Evolutionary conservation across 2,329 filamentous ascomycete genomes (phyloP).

Genomic region (Colletotrichum nymphaeae): DNA sequence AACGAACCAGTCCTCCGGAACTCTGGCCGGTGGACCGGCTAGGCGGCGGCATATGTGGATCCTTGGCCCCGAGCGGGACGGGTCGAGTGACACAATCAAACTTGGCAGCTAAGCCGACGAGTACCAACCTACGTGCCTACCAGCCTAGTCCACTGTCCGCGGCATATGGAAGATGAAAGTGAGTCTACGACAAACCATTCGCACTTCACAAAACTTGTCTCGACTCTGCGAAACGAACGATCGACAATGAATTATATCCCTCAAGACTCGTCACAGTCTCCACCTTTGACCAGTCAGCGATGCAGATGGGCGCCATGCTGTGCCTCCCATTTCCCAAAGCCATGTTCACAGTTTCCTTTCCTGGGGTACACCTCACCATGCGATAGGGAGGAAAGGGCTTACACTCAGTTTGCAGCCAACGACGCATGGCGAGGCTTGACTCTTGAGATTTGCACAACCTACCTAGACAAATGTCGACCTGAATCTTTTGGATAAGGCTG

Average conservation of each 20-base stretch:
- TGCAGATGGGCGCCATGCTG: background rate
- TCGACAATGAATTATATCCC: background rate
- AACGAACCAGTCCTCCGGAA: conserved; percentile 8
- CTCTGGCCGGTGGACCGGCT: conserved; percentile 9
- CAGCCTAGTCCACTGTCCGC: background rate
- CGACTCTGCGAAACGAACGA: background rate
- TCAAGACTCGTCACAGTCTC: background rate
- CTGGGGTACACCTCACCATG: background rate
- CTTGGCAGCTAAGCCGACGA: conserved; percentile 1
- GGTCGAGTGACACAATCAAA: conserved; percentile 20
- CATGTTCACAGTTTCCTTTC: background rate
- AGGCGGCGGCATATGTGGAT: conserved; percentile 20
- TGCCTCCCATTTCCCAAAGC: background rate
- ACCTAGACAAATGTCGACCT: too few relatives aligned
- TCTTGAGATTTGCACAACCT: background rate
- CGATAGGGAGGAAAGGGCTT: too few relatives aligned
- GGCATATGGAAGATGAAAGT: background rate
- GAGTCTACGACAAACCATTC: background rate
- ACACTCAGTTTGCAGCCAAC: background rate
- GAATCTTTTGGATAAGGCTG: background rate
- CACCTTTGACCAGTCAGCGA: background rate
- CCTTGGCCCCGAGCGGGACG: conserved; percentile 18
- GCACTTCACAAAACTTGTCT: background rate
- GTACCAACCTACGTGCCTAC: background rate
- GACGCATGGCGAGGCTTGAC: background rate